A percentile compares a stretch with the other conserved stretches of the same genome.
Evolutionary conservation across 2,329 filamentous ascomycete genomes (phyloP).

Genomic region (Hirsutella thompsonii): DNA sequence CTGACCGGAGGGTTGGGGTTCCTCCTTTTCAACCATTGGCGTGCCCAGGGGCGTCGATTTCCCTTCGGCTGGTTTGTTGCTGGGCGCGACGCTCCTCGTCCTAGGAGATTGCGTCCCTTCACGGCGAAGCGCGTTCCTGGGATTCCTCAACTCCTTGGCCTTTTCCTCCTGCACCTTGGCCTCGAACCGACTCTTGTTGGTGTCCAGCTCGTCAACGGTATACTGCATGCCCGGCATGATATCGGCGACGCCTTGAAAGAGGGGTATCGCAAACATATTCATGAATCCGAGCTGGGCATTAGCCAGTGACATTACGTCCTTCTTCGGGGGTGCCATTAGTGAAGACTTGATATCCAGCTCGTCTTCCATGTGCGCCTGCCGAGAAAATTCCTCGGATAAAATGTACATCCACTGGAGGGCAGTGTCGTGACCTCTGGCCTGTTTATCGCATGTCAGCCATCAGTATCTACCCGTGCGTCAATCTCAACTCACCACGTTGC

Average conservation of each 20-base stretch:
- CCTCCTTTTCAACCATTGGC: conserved; percentile 7
- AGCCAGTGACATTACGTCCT: conserved; percentile 70
- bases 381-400: conserved; percentile 87
- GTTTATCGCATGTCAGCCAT: not conserved
- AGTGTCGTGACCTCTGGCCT: conserved; percentile 73
- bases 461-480: not conserved
- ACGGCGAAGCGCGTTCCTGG: conserved; percentile 19
- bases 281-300: conserved; percentile 92
- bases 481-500: conserved; percentile 74
- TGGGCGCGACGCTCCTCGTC: conserved; percentile 26
- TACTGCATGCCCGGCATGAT: conserved; percentile 78
- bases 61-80: conserved; percentile 13
- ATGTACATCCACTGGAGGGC: conserved; percentile 86
- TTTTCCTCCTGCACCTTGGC: conserved; percentile 52
- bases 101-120: conserved; percentile 32
- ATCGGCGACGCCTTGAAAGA: conserved; percentile 80
- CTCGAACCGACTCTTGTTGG: conserved; percentile 66
- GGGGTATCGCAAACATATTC: conserved; percentile 84
- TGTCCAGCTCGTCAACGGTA: conserved; percentile 67
- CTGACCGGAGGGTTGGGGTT: conserved; percentile 9
- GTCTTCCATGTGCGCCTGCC: conserved; percentile 83
- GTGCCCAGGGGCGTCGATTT: conserved; percentile 7
- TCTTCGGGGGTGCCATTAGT: conserved; percentile 71
- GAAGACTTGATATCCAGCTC: conserved; percentile 81
- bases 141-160: conserved; percentile 26